phyloP scores from a whole-genome alignment of 2,329 filamentous ascomycete species.

The Chaetomiaceae sp. region DNA sequence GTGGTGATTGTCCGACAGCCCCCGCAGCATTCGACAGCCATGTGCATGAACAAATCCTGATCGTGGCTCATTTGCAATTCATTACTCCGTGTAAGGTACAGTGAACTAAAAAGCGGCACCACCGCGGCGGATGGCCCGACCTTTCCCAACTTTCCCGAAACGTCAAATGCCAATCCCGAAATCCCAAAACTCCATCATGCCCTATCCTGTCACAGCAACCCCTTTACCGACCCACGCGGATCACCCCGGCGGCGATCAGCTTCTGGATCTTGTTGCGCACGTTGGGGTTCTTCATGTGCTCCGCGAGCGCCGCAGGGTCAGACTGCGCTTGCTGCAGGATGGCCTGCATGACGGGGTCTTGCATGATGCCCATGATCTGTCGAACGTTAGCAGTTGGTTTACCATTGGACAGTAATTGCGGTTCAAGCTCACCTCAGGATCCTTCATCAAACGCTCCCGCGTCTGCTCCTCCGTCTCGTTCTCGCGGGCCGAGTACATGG shows the following conservation, averaged over 20 bases:
- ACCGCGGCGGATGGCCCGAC: too few relatives aligned
- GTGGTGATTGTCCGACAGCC: too few relatives aligned
- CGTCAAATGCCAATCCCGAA: background rate
- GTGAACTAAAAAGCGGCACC: too few relatives aligned
- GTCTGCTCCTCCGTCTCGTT: constrained; percentile 97
- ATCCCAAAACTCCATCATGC: background rate
- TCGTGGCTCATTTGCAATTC: too few relatives aligned
- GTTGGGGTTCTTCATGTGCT: constrained; percentile 92
- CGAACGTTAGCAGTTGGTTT: constrained; percentile 26
- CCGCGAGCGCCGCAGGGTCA: constrained; percentile 85
- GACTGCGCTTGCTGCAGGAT: constrained; percentile 95
- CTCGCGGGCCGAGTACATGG: constrained; percentile 85
- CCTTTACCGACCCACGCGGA: constrained; percentile 57
- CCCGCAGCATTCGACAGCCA: too few relatives aligned
- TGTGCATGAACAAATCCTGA: too few relatives aligned
- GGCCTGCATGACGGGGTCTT: constrained; percentile 96
- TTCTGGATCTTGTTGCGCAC: constrained; percentile 91
- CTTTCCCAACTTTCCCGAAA: background rate
- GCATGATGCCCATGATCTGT: constrained; percentile 81
- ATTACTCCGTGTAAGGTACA: too few relatives aligned
- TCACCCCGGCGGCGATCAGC: constrained; percentile 86
- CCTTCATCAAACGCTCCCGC: constrained; percentile 79
- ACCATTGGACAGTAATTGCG: too few relatives aligned
- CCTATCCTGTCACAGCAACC: background rate
- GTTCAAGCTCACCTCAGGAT: constrained; percentile 69